Evolutionary conservation across 352 stramenopile genomes (phyloP), one percentile per base, ranked within the genome.

Genomic region (Pythium sukuiense): DNA sequence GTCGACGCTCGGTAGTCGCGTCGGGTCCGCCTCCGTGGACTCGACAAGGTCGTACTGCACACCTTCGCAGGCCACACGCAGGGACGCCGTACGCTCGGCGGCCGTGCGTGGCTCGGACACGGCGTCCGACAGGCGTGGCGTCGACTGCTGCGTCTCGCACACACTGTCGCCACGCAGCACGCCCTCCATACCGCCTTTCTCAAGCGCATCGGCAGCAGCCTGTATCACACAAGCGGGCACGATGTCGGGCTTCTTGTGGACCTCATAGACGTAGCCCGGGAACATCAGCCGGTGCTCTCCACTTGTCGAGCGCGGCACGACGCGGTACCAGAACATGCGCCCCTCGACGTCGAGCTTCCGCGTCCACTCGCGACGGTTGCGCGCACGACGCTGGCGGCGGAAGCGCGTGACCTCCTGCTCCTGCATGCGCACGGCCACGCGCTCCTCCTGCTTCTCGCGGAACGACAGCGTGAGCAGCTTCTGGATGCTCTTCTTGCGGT

Each of bases 351-450:
- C 74, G 30, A 71, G 11, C 41, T 71, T 71, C 7, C 76, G 76
- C 30, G 52, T 55, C 76, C 76, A 85, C 54, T 85, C 74, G n/a
- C 71, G 74, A 24, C 76, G 69, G 12, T 69, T 50, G 35, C 67
- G 67, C 6, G 67, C 61, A 18, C 67, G 67, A 3, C 62, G 67
- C 58, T 74, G 67, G 37, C 67, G 55, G 6, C 49, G 55, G 1
- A 33, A 50, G 26, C 61, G 55, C 39, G 61, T 63, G 49, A 46
- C 49, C 32, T 65, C 35, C 45, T 69, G 60, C 50, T 62, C 49
- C 35, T 50, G 27, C 55, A 65, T 58, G 14, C 43, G 60, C 46
- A 54, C 60, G 43, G 55, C 60, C 18, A 41, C 67, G 27, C 54
- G 59, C 48, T 26, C 66, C 33, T 67, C 59, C 24, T 68, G 66